Conservation (phyloP, 192 early-diverging fungal species). For the Podila epicladia region DNA sequence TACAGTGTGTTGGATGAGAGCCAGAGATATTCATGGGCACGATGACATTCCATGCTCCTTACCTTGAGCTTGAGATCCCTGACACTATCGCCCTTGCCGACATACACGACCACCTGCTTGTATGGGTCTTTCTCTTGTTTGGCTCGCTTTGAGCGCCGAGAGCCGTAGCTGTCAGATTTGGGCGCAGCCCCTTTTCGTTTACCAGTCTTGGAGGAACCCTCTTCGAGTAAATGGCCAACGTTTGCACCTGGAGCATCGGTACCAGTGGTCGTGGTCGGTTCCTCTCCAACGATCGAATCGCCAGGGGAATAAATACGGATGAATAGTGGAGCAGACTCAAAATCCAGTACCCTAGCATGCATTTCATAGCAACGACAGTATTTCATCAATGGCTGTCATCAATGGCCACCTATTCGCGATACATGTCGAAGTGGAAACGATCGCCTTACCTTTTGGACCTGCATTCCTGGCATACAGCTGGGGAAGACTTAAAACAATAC, state of each 20-base stretch:
- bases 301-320: constrained; percentile 1
- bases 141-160: constrained; percentile 24
- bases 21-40: neutral
- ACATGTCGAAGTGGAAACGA: neutral
- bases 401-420: neutral
- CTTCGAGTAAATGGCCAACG: too few relatives aligned
- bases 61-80: constrained; percentile 45
- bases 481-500: too few relatives aligned
- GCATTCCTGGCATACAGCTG: constrained; percentile 5
- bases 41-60: neutral
- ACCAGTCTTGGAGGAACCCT: neutral
- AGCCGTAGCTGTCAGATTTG: neutral
- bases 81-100: constrained; percentile 27
- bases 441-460: constrained; percentile 13
- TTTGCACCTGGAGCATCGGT: neutral
- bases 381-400: too few relatives aligned
- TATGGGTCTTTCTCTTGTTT: constrained; percentile 13
- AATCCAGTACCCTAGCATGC: neutral
- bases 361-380: too few relatives aligned
- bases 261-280: neutral
- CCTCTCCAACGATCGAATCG: neutral
- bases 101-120: constrained; percentile 9
- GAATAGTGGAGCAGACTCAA: neutral
- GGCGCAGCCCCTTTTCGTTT: constrained; percentile 5
- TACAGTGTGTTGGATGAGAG: neutral